These are phyloP conservation scores for Leccinum uliginosum DNA, from an alignment of 768 basidiomycete species.

Conservation along the genomic window DNA sequence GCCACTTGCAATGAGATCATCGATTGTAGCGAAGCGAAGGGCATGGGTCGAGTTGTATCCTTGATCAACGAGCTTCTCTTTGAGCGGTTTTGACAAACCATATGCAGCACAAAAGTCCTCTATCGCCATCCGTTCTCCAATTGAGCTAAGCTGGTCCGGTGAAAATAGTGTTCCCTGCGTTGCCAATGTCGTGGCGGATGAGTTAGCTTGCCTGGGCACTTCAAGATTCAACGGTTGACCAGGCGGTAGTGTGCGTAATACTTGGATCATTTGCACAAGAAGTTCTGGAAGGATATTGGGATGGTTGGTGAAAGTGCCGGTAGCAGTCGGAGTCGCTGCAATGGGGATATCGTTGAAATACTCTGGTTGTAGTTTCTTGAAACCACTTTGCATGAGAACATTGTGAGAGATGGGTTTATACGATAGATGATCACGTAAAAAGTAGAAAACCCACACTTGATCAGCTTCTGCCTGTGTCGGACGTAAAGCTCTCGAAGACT, in stretches of 20 bases:
- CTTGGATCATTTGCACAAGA: neutral
- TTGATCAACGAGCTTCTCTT: neutral
- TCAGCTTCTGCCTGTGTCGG: constrained; percentile 44
- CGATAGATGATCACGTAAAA: neutral
- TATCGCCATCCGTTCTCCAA: neutral
- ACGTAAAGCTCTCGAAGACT: constrained; percentile 9
- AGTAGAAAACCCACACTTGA: constrained; percentile 48
- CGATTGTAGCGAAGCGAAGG: neutral
- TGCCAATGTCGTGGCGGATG: neutral
- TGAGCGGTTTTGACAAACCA: neutral
- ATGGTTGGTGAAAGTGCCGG: neutral
- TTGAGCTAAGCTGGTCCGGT: neutral
- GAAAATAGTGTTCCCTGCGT: neutral
- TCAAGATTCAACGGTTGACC: neutral
- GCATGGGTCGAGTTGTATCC: neutral
- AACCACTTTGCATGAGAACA: constrained; percentile 75
- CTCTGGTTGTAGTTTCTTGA: constrained; percentile 68
- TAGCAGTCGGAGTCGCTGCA: constrained; percentile 24
- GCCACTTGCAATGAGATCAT: neutral
- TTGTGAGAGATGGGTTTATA: constrained; percentile 34
- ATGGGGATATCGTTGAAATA: constrained; percentile 95
- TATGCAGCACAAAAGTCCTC: neutral
- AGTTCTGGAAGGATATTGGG: neutral
- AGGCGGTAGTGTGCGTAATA: neutral
- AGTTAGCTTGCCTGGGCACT: neutral